Base-by-base conservation (phyloP, 2,329 filamentous ascomycete species). In the Leptographium flavum region DNA sequence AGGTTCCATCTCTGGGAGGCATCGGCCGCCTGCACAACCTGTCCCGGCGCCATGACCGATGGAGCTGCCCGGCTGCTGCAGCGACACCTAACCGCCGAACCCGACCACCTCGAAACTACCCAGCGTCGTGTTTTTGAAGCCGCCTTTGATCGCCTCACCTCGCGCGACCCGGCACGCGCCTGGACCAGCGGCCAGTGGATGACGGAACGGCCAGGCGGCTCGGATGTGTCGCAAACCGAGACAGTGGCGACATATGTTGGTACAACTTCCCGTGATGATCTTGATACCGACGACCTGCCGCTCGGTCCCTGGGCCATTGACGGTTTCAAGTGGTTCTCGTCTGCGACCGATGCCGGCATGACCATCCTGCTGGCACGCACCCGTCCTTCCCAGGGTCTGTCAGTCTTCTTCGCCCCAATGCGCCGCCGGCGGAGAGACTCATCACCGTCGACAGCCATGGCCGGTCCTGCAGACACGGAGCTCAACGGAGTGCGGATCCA, bases 171-270 rank as follows among this genome's bases (percentile, higher is more conserved):
- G 0, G 45, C 54, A 0, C 51, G 60, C 17, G 73, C 74, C 0
- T 86, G 81, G 81, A 86, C 80, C 0, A 81, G 74, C 35, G 81
- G 81, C 0, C 81, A 86, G 57, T 86, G 82, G 81, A 85, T 86
- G 81, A 86, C 81, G 0, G 81, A 85, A 53, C 68, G 81, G 3
- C 68, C 70, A 0, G 81, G 81, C 2, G 81, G 81, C 0, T 82
- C 77, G 50, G 81, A 86, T 53, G 78, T 85, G 1, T 76, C 75
- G 4, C 68, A 71, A 32, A 83, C 77, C 0, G 81, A 86, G 58
- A 85, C 81, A 0, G 60, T 73, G 5, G 78, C 79, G 4, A 59
- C 49, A 17, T 53, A 54, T 47, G 23, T 51, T 47, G 13, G 49
- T 21, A n/a, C 35, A 14, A 37, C 35, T 8, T 19, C 21, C 14